Evolutionary conservation across 2,329 filamentous ascomycete species (phyloP), one percentile per base, ranked within the genome.

Genomic region (Leptographium lundbergii): DNA sequence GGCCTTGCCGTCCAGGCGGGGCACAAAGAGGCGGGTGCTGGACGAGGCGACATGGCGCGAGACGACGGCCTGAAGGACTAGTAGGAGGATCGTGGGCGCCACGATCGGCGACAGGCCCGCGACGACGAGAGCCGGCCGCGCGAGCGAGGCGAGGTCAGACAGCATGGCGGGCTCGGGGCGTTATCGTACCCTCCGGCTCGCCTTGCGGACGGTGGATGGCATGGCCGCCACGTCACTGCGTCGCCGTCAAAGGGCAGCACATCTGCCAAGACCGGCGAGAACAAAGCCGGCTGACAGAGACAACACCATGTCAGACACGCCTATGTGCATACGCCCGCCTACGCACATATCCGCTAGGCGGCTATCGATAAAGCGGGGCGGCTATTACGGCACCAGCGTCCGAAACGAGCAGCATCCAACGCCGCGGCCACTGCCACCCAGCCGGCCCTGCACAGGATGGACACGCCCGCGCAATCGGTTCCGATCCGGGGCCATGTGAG

Each of bases 401-500:
- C 19, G 42, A 45, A 45, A 50, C 47, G 17, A 50, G 10, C 24
- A 50, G 10, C 47, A 25, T n/a, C 42, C 45, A 19, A 19, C 7
- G 4, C 13, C 42, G 17, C 6, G 3, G 39, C 19, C 36, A 17
- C 13, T n/a, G n/a, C n/a, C n/a, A n/a, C n/a, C n/a, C n/a, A 17
- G 36, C 13, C 13, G 42, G 17, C 42, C 7, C 39, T 19, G 42
- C 6, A 7, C 19, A 45, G 19, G 19, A 50, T 50, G 47, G 47
- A 50, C 11, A 24, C 14, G 29, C 45, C 61, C 56, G 62, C 60
- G 25, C 56, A 32, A 29, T 36, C 59, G 19, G 29, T 57, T 11
- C 58, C 61, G 17, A 50, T 53, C 25, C 61, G 60, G 19, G 71
- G 69, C 24, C 72, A 74, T 57, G 65, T 65, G 19, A 65, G 70